Conservation (phyloP, 2,329 filamentous ascomycete genomes). For the Plenodomus tracheiphilus region DNA sequence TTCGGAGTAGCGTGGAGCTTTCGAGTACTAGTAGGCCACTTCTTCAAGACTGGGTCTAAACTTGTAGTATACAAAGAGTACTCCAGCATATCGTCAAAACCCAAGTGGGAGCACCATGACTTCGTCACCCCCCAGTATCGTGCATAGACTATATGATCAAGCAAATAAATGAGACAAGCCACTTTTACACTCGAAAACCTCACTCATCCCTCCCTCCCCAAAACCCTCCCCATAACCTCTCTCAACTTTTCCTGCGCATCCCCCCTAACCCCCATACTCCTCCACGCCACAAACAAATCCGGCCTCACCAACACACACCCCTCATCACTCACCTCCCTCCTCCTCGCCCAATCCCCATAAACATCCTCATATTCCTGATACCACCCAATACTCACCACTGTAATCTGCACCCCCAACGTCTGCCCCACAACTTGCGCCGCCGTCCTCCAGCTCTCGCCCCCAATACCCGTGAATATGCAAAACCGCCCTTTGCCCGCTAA, state of each 20-base stretch:
- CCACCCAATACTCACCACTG: slow-evolving; percentile 59
- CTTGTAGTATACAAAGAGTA: too few relatives aligned
- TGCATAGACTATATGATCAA: too few relatives aligned
- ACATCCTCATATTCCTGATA: slow-evolving; percentile 63
- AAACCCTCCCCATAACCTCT: not conserved
- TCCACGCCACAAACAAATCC: slow-evolving; percentile 56
- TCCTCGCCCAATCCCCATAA: slow-evolving; percentile 61
- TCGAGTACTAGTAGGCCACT: too few relatives aligned
- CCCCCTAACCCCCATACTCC: not conserved
- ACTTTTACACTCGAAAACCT: too few relatives aligned
- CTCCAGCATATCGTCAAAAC: too few relatives aligned
- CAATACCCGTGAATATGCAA: slow-evolving; percentile 50
- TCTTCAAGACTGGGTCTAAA: too few relatives aligned
- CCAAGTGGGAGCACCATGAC: too few relatives aligned
- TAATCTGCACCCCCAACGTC: slow-evolving; percentile 52
- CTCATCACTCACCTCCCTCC: slow-evolving; percentile 56
- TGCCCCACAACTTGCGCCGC: slow-evolving; percentile 50
- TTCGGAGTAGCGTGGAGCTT: too few relatives aligned
- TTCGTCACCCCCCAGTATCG: too few relatives aligned
- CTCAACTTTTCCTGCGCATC: not conserved
- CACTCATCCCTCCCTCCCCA: not conserved
- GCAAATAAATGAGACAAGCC: too few relatives aligned
- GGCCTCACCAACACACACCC: slow-evolving; percentile 49
- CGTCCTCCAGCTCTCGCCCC: slow-evolving; percentile 57
- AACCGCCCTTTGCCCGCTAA: slow-evolving; percentile 57